Evolutionary conservation across 2,329 filamentous ascomycete genomes (phyloP), one percentile per base, ranked within the genome.

Genomic region (Thelonectria rubi): DNA sequence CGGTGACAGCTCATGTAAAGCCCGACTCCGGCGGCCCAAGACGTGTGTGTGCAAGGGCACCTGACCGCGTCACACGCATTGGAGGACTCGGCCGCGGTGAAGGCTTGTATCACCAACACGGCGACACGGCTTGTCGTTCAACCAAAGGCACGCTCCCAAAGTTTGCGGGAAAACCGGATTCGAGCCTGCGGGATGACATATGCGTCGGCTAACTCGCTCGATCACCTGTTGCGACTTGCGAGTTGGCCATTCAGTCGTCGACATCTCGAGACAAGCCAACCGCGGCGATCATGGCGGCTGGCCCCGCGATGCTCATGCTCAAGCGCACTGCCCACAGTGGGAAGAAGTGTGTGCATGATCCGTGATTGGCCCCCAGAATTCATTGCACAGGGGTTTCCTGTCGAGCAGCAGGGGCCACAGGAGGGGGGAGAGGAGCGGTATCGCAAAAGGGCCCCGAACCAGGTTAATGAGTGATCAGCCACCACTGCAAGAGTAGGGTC

Each of bases 381-480:
- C 24, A n/a, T 18, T n/a, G 30, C 9, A 18, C 43, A 32, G 14
- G 45, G 45, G 21, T 47, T 26, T 45, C 32, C 11, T 24, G 11
- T 20, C 34, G 34, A 14, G 15, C 12, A 15, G 32, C 34, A 53
- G 18, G 48, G 48, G 32, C 46, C 24, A 21, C 46, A 21, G 46
- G 24, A 14, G 24, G 24, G n/a, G 11, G 24, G 12, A 50, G 46
- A 47, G 55, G 52, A 26, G 43, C 37, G 37, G 24, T 48, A 53
- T 52, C 43, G 53, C 58, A 34, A 52, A 55, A 42, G 32, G 46
- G 18, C 53, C 42, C 42, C 15, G 40, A 24, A 59, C 56, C 43
- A 40, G 56, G 43, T 43, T 49, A 24, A 54, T 34, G 18, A 42
- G 11, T 42, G 24, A 48, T 53, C 49, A 39, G 46, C 54, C 54